A percentile compares a stretch with the other conserved stretches of the same genome.
phyloP scores from a whole-genome alignment of 164 flowering plant species.

The Piper betle region DNA sequence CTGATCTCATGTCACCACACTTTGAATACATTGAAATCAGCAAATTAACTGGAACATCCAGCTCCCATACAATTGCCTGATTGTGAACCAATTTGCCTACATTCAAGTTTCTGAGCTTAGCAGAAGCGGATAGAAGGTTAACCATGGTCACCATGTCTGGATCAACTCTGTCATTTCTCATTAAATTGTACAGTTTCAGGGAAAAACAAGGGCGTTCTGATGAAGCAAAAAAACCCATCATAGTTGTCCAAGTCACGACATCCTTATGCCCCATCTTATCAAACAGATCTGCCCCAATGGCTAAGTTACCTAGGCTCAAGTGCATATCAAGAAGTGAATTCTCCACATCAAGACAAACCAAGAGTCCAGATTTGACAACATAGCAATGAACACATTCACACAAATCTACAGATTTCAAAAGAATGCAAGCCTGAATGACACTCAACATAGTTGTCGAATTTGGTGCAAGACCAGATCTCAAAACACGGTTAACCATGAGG shows the following conservation, averaged over 20 bases:
- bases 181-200: constrained; percentile 14
- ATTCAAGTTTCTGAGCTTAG: constrained; percentile 20
- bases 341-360: constrained; percentile 9
- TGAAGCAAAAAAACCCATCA: constrained; percentile 21
- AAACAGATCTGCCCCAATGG: constrained; percentile 14
- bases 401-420: constrained; percentile 8
- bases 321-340: constrained; percentile 31
- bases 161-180: constrained; percentile 13
- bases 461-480: constrained; percentile 14
- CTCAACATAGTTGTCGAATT: constrained; percentile 20
- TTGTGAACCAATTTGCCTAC: constrained; percentile 24
- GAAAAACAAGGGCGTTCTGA: constrained; percentile 15
- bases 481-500: constrained; percentile 10
- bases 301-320: constrained; percentile 19
- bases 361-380: constrained; percentile 15
- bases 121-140: constrained; percentile 23
- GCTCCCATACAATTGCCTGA: constrained; percentile 10
- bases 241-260: constrained; percentile 26
- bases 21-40: constrained; percentile 26
- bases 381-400: constrained; percentile 18
- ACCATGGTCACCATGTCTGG: constrained; percentile 15
- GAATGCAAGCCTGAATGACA: constrained; percentile 13
- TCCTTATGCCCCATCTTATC: constrained; percentile 21
- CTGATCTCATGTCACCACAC: constrained; percentile 11
- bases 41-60: constrained; percentile 17